phyloP scores from a whole-genome alignment of 495 filamentous ascomycete genomes.

The Aspergillus avenaceus region DNA sequence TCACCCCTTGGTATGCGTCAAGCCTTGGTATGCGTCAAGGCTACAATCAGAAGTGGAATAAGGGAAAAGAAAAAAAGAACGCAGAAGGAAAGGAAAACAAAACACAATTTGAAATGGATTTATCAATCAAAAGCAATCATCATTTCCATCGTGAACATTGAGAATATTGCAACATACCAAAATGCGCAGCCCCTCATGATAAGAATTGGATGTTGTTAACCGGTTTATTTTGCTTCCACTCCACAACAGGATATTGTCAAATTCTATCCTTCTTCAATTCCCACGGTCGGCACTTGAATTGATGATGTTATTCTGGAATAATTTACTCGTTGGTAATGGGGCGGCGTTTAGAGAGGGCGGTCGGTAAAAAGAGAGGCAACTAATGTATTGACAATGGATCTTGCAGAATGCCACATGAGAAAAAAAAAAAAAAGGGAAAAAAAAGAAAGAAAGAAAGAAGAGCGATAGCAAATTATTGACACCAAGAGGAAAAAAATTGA shows the following conservation, averaged over 20 bases:
- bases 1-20: conserved; percentile 7
- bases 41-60: too few species aligned
- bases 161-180: conserved; percentile 1
- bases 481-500: background rate
- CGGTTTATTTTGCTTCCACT: background rate
- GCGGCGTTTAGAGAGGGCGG: conserved; percentile 2
- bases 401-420: conserved; percentile 1
- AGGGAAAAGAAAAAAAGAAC: too few species aligned
- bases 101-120: background rate
- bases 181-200: conserved; percentile 6
- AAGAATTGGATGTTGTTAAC: background rate
- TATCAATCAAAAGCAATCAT: too few species aligned
- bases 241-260: background rate
- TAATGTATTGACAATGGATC: background rate
- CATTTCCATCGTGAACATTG: background rate
- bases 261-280: background rate
- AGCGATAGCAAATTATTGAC: background rate
- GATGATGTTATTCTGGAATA: too few species aligned
- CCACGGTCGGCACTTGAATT: background rate
- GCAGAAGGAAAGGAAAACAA: background rate
- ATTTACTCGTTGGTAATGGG: background rate
- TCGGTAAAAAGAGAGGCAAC: conserved; percentile 1
- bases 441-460: background rate
- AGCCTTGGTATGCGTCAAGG: too few species aligned
- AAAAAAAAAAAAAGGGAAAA: conserved; percentile 5